Percentiles rank a stretch among this genome's conserved stretches.
phyloP scores from a whole-genome alignment of 2,329 filamentous ascomycete genomes.

The Penicillium sp. region DNA sequence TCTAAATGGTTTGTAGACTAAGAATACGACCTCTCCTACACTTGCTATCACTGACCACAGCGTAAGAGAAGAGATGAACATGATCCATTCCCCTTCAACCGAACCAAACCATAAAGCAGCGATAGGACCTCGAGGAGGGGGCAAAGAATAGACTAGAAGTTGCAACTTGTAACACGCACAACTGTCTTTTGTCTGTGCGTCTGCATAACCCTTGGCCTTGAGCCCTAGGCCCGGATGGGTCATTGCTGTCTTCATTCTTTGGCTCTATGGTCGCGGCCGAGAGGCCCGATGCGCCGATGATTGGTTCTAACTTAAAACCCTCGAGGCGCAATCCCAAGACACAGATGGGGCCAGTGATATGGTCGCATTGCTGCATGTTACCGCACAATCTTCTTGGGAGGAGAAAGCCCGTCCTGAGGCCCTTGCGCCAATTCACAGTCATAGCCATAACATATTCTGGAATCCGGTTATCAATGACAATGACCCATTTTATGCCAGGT shows the following conservation, averaged over 20 bases:
- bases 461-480: neutral
- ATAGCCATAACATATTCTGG: neutral
- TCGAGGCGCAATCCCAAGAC: slow-evolving; percentile 1
- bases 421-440: neutral
- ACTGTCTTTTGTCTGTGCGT: slow-evolving; percentile 17
- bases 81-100: neutral
- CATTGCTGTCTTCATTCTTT: neutral
- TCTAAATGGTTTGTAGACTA: neutral
- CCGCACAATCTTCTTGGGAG: slow-evolving; percentile 2
- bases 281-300: slow-evolving; percentile 6
- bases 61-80: neutral
- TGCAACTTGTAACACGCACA: neutral
- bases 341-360: slow-evolving; percentile 11
- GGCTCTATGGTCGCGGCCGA: neutral
- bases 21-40: neutral
- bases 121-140: neutral
- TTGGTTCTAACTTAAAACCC: slow-evolving; percentile 14
- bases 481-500: too few relatives aligned
- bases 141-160: neutral
- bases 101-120: neutral
- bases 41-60: neutral
- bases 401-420: neutral
- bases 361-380: slow-evolving; percentile 17
- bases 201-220: slow-evolving; percentile 5
- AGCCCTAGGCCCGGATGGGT: neutral